Conservation (phyloP, 495 filamentous ascomycete species). For the Neurospora sp. region DNA sequence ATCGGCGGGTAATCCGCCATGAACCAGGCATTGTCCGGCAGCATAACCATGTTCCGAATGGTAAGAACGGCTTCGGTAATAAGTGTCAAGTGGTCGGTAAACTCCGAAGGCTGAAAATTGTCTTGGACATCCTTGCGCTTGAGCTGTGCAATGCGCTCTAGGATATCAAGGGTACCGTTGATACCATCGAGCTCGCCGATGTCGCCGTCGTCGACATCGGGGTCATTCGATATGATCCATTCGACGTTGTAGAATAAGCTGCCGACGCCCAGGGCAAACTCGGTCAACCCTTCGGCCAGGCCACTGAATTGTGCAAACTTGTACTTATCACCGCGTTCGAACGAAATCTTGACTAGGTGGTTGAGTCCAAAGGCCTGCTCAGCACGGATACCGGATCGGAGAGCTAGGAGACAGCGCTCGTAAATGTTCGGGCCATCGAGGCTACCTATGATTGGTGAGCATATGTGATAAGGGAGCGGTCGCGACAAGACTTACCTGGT, state of each 20-base stretch:
- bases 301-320: constrained; percentile 87
- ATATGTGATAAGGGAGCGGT: neutral
- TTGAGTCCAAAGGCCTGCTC: constrained; percentile 86
- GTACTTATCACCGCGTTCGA: constrained; percentile 90
- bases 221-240: constrained; percentile 66
- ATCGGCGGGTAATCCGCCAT: constrained; percentile 62
- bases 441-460: constrained; percentile 34
- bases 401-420: constrained; percentile 65
- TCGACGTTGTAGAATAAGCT: constrained; percentile 70
- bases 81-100: constrained; percentile 57
- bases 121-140: constrained; percentile 47
- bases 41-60: constrained; percentile 85
- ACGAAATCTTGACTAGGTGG: constrained; percentile 91
- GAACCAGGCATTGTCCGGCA: constrained; percentile 78
- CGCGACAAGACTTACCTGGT: constrained; percentile 12
- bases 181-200: constrained; percentile 59
- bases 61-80: constrained; percentile 82
- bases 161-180: constrained; percentile 64
- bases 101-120: constrained; percentile 63
- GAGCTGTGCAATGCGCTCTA: constrained; percentile 54
- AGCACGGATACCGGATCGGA: constrained; percentile 67
- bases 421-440: constrained; percentile 80
- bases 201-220: constrained; percentile 39
- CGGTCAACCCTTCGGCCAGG: constrained; percentile 78
- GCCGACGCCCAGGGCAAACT: constrained; percentile 66